phyloP scores from a whole-genome alignment of 2,329 filamentous ascomycete genomes.

The Diplodia sapinea region DNA sequence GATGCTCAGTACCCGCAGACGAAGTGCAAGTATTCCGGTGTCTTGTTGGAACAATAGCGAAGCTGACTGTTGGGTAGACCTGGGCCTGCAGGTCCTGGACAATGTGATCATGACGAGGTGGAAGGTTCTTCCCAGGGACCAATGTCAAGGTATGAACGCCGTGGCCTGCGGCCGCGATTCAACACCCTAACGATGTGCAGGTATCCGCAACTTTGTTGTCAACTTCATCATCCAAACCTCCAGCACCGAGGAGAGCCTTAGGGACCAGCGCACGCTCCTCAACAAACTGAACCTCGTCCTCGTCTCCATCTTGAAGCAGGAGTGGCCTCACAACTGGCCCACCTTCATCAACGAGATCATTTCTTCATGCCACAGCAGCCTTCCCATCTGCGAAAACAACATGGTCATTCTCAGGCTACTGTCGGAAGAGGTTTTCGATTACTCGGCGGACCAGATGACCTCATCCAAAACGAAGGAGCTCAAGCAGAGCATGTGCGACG shows the following conservation, averaged over 20 bases:
- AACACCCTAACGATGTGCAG: slow-evolving; percentile 55
- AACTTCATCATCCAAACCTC: slow-evolving; percentile 97
- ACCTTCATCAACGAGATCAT: slow-evolving; percentile 99
- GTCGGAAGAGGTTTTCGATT: slow-evolving; percentile 98
- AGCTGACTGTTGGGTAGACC: slow-evolving; percentile 61
- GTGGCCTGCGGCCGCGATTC: background rate
- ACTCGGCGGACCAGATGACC: slow-evolving; percentile 99
- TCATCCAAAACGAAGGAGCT: slow-evolving; percentile 94
- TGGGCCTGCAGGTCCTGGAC: slow-evolving; percentile 95
- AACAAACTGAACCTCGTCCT: slow-evolving; percentile 99
- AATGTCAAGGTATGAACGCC: slow-evolving; percentile 76
- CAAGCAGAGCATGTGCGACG: slow-evolving; percentile 98
- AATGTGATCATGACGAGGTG: slow-evolving; percentile 98
- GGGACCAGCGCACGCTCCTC: slow-evolving; percentile 82
- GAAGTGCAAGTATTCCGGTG: slow-evolving; percentile 73
- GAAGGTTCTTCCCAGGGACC: slow-evolving; percentile 95
- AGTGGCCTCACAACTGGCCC: slow-evolving; percentile 99
- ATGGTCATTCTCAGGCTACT: slow-evolving; percentile 96
- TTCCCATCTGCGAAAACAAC: slow-evolving; percentile 99
- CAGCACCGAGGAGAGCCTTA: slow-evolving; percentile 84
- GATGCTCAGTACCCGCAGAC: slow-evolving; percentile 93
- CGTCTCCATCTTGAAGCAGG: slow-evolving; percentile 96
- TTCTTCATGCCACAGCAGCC: slow-evolving; percentile 88
- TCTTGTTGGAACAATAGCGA: slow-evolving; percentile 21
- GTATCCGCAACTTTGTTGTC: slow-evolving; percentile 98